These are phyloP conservation scores for Pachyrhizus erosus DNA, from an alignment of 306 rosid genomes.

Conservation along the genomic window DNA sequence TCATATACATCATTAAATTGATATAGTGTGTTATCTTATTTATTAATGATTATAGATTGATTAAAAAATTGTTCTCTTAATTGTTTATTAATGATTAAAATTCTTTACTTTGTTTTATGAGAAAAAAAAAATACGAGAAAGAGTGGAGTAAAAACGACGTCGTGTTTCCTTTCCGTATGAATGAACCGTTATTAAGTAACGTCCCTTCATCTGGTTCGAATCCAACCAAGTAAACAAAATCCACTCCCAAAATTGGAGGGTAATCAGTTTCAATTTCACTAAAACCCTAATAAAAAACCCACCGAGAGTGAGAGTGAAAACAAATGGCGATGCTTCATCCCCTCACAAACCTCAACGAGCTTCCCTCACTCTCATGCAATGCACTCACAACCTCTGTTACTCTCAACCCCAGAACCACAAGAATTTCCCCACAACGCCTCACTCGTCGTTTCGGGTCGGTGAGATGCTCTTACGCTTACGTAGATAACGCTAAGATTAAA, in stretches of 20 bases:
- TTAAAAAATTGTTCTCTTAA: too few species aligned
- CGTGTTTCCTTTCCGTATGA: neutral
- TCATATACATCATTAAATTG: too few species aligned
- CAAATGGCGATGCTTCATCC: conserved; percentile 65
- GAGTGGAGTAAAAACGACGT: neutral
- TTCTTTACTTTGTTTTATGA: too few species aligned
- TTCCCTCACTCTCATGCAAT: conserved; percentile 53
- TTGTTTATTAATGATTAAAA: too few species aligned
- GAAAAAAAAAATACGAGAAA: too few species aligned
- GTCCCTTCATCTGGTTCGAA: neutral
- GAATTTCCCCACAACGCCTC: conserved; percentile 36
- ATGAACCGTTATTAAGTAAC: conserved; percentile 9
- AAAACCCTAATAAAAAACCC: conserved; percentile 49
- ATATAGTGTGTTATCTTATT: too few species aligned
- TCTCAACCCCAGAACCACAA: conserved; percentile 34
- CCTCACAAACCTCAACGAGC: conserved; percentile 57
- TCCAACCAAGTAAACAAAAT: conserved; percentile 22
- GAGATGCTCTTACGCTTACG: conserved; percentile 66
- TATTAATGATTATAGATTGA: too few species aligned
- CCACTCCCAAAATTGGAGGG: conserved; percentile 14
- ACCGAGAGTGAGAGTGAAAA: neutral
- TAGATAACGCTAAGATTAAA: conserved; percentile 90
- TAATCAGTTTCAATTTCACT: neutral
- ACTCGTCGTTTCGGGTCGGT: conserved; percentile 49
- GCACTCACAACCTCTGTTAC: conserved; percentile 42